A percentile compares a stretch with the other conserved stretches of the same genome.
Evolutionary conservation across 331 rosid genomes (phyloP).

Genomic region (Stylosanthes scabra): DNA sequence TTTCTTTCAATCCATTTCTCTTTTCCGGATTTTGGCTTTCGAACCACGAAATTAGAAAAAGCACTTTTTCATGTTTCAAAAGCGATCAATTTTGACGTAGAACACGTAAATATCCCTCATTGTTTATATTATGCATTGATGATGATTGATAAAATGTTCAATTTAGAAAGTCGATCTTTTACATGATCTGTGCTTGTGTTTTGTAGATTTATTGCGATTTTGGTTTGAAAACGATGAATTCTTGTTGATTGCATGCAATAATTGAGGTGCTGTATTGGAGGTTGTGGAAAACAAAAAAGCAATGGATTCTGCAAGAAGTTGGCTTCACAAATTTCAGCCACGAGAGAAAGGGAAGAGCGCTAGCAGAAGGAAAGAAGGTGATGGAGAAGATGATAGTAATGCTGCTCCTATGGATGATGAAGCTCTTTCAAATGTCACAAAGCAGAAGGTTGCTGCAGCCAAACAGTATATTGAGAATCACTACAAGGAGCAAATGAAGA

Average conservation of each 20-base stretch:
- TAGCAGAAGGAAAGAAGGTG: constrained; percentile 59
- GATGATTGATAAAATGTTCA: no score
- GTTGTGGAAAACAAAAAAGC: neutral
- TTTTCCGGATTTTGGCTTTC: no score
- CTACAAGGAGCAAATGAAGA: constrained; percentile 91
- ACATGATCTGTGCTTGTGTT: constrained; percentile 11
- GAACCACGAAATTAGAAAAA: no score
- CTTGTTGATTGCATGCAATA: constrained; percentile 3
- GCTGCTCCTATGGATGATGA: constrained; percentile 51
- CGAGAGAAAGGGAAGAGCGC: constrained; percentile 64
- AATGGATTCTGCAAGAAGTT: constrained; percentile 89
- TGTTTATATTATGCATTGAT: no score
- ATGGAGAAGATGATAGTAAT: constrained; percentile 35
- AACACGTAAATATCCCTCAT: no score
- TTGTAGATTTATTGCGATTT: constrained; percentile 37
- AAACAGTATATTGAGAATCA: constrained; percentile 90
- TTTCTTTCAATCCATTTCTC: no score
- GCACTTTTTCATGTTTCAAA: neutral
- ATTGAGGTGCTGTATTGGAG: neutral
- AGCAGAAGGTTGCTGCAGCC: constrained; percentile 82
- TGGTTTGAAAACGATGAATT: constrained; percentile 21
- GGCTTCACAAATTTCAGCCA: constrained; percentile 85
- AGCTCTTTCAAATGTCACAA: constrained; percentile 62
- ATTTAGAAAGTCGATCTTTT: neutral
- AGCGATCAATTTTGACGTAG: no score